A percentile compares a stretch with the other conserved stretches of the same genome.
These are phyloP conservation scores for Hordeum pubiflorum DNA, from an alignment of 202 grass and related monocot genomes.

Conservation along the genomic window DNA sequence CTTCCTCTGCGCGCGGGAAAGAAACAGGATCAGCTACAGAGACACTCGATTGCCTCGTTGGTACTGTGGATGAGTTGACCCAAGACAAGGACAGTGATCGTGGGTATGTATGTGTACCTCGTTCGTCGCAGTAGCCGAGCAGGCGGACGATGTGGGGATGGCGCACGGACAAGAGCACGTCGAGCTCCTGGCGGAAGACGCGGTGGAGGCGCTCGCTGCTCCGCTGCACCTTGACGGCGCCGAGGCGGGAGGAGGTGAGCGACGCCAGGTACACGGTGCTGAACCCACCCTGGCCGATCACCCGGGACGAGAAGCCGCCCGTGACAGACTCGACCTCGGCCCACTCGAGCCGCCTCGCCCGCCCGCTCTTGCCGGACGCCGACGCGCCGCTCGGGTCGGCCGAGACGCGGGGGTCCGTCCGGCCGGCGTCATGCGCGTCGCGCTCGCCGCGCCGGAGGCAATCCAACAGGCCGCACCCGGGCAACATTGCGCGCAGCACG, in stretches of 20 bases:
- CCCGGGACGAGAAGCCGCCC: constrained; percentile 47
- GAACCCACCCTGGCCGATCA: constrained; percentile 81
- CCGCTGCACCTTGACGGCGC: constrained; percentile 67
- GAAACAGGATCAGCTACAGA: constrained; percentile 3
- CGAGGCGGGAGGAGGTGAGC: constrained; percentile 51
- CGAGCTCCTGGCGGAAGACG: constrained; percentile 57
- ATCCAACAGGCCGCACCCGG: constrained; percentile 33
- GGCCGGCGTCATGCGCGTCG: constrained; percentile 11
- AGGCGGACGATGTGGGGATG: constrained; percentile 59
- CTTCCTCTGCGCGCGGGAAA: constrained; percentile 50
- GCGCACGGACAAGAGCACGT: constrained; percentile 40
- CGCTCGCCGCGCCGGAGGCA: constrained; percentile 28
- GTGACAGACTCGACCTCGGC: constrained; percentile 54
- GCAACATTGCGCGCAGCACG: constrained; percentile 30
- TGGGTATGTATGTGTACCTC: constrained; percentile 9
- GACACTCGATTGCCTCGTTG: not conserved
- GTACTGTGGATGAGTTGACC: not conserved
- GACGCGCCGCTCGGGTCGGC: constrained; percentile 14
- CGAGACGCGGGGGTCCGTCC: constrained; percentile 26
- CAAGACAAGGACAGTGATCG: too few species aligned
- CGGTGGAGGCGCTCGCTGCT: constrained; percentile 52
- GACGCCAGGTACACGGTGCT: constrained; percentile 77
- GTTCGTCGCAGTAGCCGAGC: constrained; percentile 63
- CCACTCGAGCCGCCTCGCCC: constrained; percentile 38
- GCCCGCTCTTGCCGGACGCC: not conserved